Percentiles rank a stretch among this genome's conserved stretches.
phyloP scores from a whole-genome alignment of 208 protist species.

The Trypanosoma cruzi region DNA sequence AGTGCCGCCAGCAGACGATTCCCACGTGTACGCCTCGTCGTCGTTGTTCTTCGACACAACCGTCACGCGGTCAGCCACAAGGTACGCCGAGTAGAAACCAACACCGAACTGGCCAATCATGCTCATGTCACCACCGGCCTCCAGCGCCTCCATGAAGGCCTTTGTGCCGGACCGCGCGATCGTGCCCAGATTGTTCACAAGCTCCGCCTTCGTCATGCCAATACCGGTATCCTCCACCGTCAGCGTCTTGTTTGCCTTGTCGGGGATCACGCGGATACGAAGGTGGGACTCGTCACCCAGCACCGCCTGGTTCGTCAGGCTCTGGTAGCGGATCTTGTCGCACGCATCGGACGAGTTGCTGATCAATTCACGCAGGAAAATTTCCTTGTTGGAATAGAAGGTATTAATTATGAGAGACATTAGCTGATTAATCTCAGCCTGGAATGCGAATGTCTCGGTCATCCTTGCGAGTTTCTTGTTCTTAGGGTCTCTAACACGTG shows the following conservation, averaged over 20 bases:
- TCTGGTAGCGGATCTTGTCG: slow-evolving; percentile 98
- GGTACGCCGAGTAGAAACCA: too few species aligned
- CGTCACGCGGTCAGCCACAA: slow-evolving; percentile 97
- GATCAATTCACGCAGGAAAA: slow-evolving; percentile 99
- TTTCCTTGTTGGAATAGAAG: slow-evolving; percentile 99
- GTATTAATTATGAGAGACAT: slow-evolving; percentile 99
- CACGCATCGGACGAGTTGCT: slow-evolving; percentile 98
- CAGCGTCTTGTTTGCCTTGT: slow-evolving; percentile 96
- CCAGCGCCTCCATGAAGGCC: slow-evolving; percentile 98
- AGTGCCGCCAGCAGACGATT: slow-evolving; percentile 96
- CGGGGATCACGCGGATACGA: slow-evolving; percentile 95
- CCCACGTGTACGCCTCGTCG: slow-evolving; percentile 98
- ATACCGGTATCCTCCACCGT: slow-evolving; percentile 98
- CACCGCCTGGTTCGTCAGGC: slow-evolving; percentile 92
- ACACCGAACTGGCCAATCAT: slow-evolving; percentile 99
- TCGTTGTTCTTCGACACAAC: slow-evolving; percentile 99
- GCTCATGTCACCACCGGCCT: slow-evolving; percentile 96
- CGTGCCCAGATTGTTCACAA: slow-evolving; percentile 99
- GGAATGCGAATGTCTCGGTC: slow-evolving; percentile 61
- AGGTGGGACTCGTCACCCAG: slow-evolving; percentile 95
- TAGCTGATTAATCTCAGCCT: slow-evolving; percentile 98
- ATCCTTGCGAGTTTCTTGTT: slow-evolving; percentile 30
- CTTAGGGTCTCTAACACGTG: background rate
- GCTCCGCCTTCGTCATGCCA: slow-evolving; percentile 99
- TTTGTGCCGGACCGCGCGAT: slow-evolving; percentile 99